phyloP scores from a whole-genome alignment of 257 asterid species.

The Solanum ossicruentum region DNA sequence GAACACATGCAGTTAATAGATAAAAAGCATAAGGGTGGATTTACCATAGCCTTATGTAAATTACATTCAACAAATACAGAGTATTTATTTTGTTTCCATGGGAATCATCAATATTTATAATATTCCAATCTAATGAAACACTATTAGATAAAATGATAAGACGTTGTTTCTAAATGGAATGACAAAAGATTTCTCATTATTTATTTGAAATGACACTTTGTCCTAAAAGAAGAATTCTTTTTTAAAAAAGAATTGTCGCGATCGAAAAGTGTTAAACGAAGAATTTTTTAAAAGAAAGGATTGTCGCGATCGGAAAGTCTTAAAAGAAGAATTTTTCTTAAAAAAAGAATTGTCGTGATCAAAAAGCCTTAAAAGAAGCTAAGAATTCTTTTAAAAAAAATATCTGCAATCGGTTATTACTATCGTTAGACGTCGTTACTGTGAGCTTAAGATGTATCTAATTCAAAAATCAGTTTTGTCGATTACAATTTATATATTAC shows the following conservation, averaged over 20 bases:
- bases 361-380: too few species aligned
- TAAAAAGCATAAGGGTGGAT: not conserved
- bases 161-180: not conserved
- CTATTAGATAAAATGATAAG: not conserved
- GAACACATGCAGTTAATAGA: too few species aligned
- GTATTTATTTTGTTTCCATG: not conserved
- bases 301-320: not conserved
- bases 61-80: not conserved
- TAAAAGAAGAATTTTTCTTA: too few species aligned
- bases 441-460: not conserved
- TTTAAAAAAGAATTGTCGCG: not conserved
- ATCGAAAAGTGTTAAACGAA: too few species aligned
- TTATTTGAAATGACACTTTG: not conserved
- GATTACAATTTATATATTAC: not conserved
- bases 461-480: not conserved
- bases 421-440: not conserved
- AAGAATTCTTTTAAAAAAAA: accelerated
- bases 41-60: not conserved
- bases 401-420: accelerated
- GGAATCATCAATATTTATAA: not conserved
- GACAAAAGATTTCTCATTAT: not conserved
- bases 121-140: not conserved
- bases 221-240: too few species aligned
- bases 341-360: not conserved
- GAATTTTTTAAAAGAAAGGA: too few species aligned